Conservation (phyloP, 495 filamentous ascomycete genomes). For the Aspergillus sparsus region DNA sequence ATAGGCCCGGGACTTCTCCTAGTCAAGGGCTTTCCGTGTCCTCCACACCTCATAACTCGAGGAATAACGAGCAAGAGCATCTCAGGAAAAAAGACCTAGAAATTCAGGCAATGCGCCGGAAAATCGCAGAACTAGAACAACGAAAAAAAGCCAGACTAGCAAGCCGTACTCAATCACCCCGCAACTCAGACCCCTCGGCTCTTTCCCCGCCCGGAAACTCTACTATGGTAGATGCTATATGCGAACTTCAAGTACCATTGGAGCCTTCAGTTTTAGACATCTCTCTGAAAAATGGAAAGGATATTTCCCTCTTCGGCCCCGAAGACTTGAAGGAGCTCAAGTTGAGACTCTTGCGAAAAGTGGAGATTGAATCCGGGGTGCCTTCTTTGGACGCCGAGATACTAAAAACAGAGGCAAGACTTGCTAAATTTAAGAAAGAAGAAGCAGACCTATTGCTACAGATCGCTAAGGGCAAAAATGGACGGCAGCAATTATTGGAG, state of each 20-base stretch:
- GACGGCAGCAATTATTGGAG: constrained; percentile 46
- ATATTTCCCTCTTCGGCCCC: constrained; percentile 16
- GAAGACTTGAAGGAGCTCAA: constrained; percentile 31
- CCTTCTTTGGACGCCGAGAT: constrained; percentile 60
- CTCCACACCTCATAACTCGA: constrained; percentile 39
- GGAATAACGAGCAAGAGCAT: constrained; percentile 51
- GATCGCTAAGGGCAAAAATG: constrained; percentile 49
- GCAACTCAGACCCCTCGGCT: constrained; percentile 22
- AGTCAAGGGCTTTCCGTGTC: constrained; percentile 31
- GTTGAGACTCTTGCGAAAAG: constrained; percentile 45
- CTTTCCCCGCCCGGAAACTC: constrained; percentile 26
- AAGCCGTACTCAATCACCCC: constrained; percentile 41
- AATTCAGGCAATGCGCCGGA: constrained; percentile 72
- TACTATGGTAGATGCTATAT: constrained; percentile 17
- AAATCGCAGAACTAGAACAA: constrained; percentile 75
- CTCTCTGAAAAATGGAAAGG: neutral
- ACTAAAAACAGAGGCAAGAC: constrained; percentile 42
- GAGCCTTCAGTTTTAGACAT: neutral
- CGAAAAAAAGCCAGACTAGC: constrained; percentile 58
- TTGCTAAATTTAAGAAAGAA: constrained; percentile 58
- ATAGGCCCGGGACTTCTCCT: constrained; percentile 18
- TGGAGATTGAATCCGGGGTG: constrained; percentile 58
- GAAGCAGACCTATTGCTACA: constrained; percentile 60
- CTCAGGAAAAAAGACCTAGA: constrained; percentile 65
- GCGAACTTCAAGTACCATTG: constrained; percentile 9